Base-by-base conservation (phyloP, 495 filamentous ascomycete genomes). In the Daldinia concentrica region DNA sequence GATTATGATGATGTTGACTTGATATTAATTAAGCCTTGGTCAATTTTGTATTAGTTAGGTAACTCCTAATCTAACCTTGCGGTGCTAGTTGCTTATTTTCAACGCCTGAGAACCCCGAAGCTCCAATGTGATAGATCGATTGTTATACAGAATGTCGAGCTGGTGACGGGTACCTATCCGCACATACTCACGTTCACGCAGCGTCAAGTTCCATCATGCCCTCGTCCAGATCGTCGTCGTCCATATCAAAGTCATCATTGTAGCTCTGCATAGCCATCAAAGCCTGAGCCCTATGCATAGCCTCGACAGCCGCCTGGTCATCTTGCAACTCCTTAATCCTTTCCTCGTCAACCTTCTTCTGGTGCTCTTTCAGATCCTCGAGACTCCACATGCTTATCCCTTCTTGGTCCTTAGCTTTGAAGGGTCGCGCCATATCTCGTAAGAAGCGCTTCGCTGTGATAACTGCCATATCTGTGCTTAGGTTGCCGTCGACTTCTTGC, bases 381-480 rank as follows among this genome's bases (percentile, higher is more conserved):
- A 93, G 78, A 57, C 90, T 93, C 95, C 95, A 99, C 9, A 92
- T 96, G 61, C 91, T 95, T 66, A 97, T 90, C 0, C 95, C 95
- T 66, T 97, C 94, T 76, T 97, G 93, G 77, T 95, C 90, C 62
- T 84, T 90, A 3, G 90, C 79, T 41, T 88, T 88, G 80, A 97
- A 97, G 24, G 94, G 94, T 81, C 95, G 92, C 9, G 91, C 92
- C 92, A 99, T 98, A 15, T 87, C 88, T 58, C 90, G 86, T 74
- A 99, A 77, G 81, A 98, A 99, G 43, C 91, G 91, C 82, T 95
- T 93, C 11, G 95, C 95, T 22, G 85, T 87, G 43, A 91, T 90
- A n/a, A 93, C 90, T 0, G 94, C 93, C 91, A 98, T 97, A 76
- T 99, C 96, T 0, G 94, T 97, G 68, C 91, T 95, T 68, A 99